Evolutionary conservation across 2,329 filamentous ascomycete genomes (phyloP).

Genomic region (Curvularia eragrostidis): DNA sequence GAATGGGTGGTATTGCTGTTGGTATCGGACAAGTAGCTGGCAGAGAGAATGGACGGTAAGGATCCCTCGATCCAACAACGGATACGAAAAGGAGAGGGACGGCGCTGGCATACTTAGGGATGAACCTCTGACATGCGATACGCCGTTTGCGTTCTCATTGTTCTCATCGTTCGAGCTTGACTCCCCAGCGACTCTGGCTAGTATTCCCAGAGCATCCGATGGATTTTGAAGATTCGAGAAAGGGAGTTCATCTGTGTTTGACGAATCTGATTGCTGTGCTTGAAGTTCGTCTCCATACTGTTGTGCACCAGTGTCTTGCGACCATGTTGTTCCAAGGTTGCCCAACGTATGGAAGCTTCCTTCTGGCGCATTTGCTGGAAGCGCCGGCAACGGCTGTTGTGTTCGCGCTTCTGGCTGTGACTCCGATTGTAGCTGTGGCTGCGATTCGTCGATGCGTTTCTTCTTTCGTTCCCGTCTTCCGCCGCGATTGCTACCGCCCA

Average conservation of each 20-base stretch:
- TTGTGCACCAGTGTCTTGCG: slow-evolving; percentile 29
- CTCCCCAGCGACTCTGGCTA: slow-evolving; percentile 55
- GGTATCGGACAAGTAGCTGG: slow-evolving; percentile 64
- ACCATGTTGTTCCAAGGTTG: slow-evolving; percentile 50
- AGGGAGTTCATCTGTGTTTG: slow-evolving; percentile 44
- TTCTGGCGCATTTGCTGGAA: slow-evolving; percentile 42
- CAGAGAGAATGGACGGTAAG: slow-evolving; percentile 57
- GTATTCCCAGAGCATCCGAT: slow-evolving; percentile 57
- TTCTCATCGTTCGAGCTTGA: slow-evolving; percentile 41
- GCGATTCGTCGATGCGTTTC: slow-evolving; percentile 29
- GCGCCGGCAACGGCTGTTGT: slow-evolving; percentile 30
- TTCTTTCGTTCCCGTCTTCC: slow-evolving; percentile 65
- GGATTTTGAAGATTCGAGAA: slow-evolving; percentile 58
- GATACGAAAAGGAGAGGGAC: slow-evolving; percentile 52
- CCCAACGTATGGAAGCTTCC: slow-evolving; percentile 46
- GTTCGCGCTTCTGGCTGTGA: slow-evolving; percentile 12
- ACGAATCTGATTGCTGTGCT: slow-evolving; percentile 38
- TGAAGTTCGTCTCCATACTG: slow-evolving; percentile 32
- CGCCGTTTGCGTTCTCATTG: slow-evolving; percentile 16
- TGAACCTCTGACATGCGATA: slow-evolving; percentile 23
- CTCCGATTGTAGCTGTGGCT: slow-evolving; percentile 5
- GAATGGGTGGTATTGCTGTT: slow-evolving; percentile 71
- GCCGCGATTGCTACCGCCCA: slow-evolving; percentile 66
- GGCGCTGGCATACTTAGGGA: slow-evolving; percentile 25
- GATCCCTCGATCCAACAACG: slow-evolving; percentile 50